Conservation (phyloP, 2,329 filamentous ascomycete genomes). For the Fusarium sterilihyphosum region DNA sequence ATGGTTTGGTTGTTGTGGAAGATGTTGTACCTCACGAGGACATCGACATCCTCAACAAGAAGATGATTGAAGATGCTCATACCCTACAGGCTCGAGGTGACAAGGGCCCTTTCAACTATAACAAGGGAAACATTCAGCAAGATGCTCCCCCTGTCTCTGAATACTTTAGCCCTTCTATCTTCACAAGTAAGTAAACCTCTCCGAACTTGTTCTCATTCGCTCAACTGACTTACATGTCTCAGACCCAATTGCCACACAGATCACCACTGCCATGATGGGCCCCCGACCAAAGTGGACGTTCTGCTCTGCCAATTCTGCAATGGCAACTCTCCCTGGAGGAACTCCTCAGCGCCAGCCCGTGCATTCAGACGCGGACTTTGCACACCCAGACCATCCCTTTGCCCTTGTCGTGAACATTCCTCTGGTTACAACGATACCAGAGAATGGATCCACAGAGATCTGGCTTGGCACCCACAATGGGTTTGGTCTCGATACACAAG, state of each 20-base stretch:
- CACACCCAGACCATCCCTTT: constrained; percentile 64
- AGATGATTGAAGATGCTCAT: constrained; percentile 68
- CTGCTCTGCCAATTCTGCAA: constrained; percentile 66
- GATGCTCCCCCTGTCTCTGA: constrained; percentile 63
- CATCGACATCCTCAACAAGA: constrained; percentile 65
- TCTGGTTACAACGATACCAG: constrained; percentile 58
- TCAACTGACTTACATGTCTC: background rate
- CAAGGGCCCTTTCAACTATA: constrained; percentile 70
- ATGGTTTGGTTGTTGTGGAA: constrained; percentile 67
- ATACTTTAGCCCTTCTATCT: constrained; percentile 61
- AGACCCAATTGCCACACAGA: constrained; percentile 66
- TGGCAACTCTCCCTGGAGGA: constrained; percentile 58
- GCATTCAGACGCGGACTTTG: constrained; percentile 69
- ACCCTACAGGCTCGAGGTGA: constrained; percentile 61
- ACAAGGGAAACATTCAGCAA: constrained; percentile 70
- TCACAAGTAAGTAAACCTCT: constrained; percentile 57
- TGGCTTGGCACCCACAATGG: constrained; percentile 65
- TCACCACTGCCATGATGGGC: constrained; percentile 64
- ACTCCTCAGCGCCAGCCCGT: constrained; percentile 61
- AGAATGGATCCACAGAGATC: constrained; percentile 67
- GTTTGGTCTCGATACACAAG: constrained; percentile 52
- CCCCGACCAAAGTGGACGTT: constrained; percentile 66
- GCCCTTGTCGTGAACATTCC: constrained; percentile 65
- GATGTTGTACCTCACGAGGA: constrained; percentile 60
- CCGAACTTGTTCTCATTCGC: fast-evolving